Evolutionary conservation across 2,329 filamentous ascomycete genomes (phyloP).

Genomic region (Neonectria coccinea): DNA sequence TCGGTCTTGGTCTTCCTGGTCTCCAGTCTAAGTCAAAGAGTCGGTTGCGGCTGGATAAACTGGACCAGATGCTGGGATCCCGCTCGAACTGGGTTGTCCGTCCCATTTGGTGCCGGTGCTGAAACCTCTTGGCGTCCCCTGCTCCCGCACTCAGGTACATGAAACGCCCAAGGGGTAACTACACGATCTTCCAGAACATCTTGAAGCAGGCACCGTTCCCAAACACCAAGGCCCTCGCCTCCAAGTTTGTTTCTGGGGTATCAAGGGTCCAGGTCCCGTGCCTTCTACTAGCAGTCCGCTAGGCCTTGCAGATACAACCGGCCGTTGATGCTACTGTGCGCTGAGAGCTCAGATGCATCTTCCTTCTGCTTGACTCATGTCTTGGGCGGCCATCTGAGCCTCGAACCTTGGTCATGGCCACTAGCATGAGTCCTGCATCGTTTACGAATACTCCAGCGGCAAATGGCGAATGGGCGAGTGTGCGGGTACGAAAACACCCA

Average conservation of each 20-base stretch:
- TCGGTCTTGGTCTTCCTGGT: neutral
- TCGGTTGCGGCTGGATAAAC: neutral
- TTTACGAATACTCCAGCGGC: conserved; percentile 9
- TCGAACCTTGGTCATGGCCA: conserved; percentile 10
- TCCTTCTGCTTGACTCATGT: conserved; percentile 38
- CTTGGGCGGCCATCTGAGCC: conserved; percentile 29
- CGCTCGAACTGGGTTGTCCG: conserved; percentile 11
- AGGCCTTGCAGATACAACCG: conserved; percentile 38
- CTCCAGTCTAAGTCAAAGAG: conserved; percentile 13
- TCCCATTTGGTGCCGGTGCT: conserved; percentile 33
- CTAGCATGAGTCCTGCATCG: conserved; percentile 13
- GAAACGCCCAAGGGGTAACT: conserved; percentile 39
- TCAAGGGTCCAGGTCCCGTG: conserved; percentile 32
- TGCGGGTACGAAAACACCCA: neutral
- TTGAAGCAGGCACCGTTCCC: conserved; percentile 34
- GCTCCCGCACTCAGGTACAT: conserved; percentile 34
- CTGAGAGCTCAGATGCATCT: conserved; percentile 24
- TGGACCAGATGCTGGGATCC: conserved; percentile 1
- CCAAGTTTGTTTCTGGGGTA: conserved; percentile 38
- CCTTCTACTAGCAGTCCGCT: conserved; percentile 25
- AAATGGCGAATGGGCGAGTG: conserved; percentile 10
- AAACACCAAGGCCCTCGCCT: conserved; percentile 28
- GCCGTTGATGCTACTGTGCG: conserved; percentile 20
- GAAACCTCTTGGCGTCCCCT: conserved; percentile 37
- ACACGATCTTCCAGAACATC: conserved; percentile 45